Evolutionary conservation across 306 rosid genomes (phyloP), one percentile per base, ranked within the genome.

Genomic region (Crataegus laevigata): DNA sequence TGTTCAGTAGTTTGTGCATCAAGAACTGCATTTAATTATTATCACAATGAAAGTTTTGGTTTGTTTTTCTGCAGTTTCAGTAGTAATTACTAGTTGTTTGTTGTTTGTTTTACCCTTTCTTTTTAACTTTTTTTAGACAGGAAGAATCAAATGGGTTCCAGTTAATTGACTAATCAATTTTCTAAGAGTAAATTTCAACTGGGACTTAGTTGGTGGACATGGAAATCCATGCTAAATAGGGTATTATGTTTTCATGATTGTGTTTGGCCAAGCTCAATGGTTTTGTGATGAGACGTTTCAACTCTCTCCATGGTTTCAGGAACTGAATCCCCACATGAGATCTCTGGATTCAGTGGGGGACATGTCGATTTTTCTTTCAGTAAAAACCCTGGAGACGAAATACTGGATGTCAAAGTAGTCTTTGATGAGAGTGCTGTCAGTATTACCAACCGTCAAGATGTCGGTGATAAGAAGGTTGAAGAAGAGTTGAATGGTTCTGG

Each of bases 231-330:
- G 34, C 21, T 18, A 47, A 47, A 14, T 15, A 63, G 68, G 43
- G 22, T 28, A 26, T 61, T 32, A 30, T 4, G 8, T 65, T 21
- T 61, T 5, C 26, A 17, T 25, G 12, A 11, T 24, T 34, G 38
- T 32, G 73, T 14, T 34, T 36, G 54, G n/a, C 11, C 66, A 34
- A 30, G 72, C 26, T 65, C 25, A 18, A 66, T 28, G 64, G 65
- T 36, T 17, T 57, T 76, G 4, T 76, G 24, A 29, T 76, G 74
- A 68, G 4, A 68, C 25, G 22, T 38, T 18, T 40, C 25, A 2
- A 14, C 42, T 14, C 54, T 5, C 54, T 54, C 54, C 18, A 2
- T 69, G 66, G 58, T 66, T 80, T 75, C 81, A 80, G 89, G 77
- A 55, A 9, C 80, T 19, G 77, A 60, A 62, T 66, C 65, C n/a